phyloP scores from a whole-genome alignment of 2,329 filamentous ascomycete species.

The Aspergillus caelatus region DNA sequence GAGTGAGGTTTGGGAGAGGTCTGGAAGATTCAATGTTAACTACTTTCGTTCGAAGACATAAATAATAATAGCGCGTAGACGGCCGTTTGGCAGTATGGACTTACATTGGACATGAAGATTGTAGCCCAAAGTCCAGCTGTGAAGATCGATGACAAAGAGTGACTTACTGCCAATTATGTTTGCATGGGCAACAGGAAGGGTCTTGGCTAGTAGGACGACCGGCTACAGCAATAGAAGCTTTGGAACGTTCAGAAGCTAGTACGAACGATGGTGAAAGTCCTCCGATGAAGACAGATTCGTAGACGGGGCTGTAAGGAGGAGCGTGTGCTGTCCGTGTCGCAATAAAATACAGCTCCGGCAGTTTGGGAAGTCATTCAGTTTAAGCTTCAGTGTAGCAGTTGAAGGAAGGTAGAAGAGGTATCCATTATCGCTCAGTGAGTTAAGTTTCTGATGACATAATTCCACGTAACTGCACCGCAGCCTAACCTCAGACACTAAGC shows the following conservation, averaged over 20 bases:
- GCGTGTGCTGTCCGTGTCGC: conserved; percentile 12
- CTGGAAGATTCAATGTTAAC: conserved; percentile 30
- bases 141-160: conserved; percentile 25
- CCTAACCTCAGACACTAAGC: conserved; percentile 17
- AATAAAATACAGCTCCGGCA: conserved; percentile 12
- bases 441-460: conserved; percentile 31
- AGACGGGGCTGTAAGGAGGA: background rate
- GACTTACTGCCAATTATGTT: conserved; percentile 29
- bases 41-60: conserved; percentile 11
- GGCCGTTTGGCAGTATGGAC: background rate
- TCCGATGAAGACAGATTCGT: background rate
- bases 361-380: conserved; percentile 10
- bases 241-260: conserved; percentile 1
- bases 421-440: conserved; percentile 10
- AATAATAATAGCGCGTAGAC: background rate
- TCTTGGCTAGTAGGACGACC: conserved; percentile 20
- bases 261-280: background rate
- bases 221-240: conserved; percentile 12
- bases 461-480: conserved; percentile 27
- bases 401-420: conserved; percentile 13
- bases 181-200: conserved; percentile 28
- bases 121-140: conserved; percentile 21
- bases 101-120: conserved; percentile 27
- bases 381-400: conserved; percentile 23
- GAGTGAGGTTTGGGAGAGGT: conserved; percentile 30